Percentiles rank a stretch among this genome's conserved stretches.
phyloP scores from a whole-genome alignment of 306 rosid genomes.

The Fragaria nilgerrensis region DNA sequence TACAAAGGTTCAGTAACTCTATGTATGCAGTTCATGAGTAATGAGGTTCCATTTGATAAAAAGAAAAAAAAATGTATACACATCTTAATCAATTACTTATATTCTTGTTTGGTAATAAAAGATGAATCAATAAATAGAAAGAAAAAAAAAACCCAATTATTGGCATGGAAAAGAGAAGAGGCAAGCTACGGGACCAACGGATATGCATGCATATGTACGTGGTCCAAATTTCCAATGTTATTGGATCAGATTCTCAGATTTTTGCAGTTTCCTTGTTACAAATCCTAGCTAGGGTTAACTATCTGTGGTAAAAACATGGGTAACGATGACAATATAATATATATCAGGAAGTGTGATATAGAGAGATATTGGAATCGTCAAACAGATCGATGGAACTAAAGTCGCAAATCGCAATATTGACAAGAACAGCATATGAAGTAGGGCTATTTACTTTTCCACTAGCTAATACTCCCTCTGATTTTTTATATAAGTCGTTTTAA shows the following conservation, averaged over 20 bases:
- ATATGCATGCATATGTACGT: not conserved
- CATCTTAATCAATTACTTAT: no score
- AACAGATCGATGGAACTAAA: not conserved
- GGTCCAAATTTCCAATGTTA: not conserved
- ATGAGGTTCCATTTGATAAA: no score
- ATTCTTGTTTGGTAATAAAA: no score
- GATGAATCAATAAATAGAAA: no score
- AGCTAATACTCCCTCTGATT: no score
- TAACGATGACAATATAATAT: no score
- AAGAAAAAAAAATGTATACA: no score
- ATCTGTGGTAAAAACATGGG: not conserved
- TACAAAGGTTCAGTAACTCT: no score
- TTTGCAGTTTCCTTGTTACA: not conserved
- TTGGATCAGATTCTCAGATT: not conserved
- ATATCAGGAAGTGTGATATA: not conserved
- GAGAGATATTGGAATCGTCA: not conserved
- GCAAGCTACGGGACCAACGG: not conserved
- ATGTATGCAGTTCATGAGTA: no score
- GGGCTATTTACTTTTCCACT: not conserved
- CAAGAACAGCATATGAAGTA: not conserved
- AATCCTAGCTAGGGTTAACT: not conserved
- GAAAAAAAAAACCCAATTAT: no score
- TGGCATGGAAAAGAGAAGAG: no score
- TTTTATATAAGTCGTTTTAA: no score
- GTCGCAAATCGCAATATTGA: conserved; percentile 6